Evolutionary conservation across 2,329 filamentous ascomycete genomes (phyloP).

Genomic region (Ophiostoma sp.): DNA sequence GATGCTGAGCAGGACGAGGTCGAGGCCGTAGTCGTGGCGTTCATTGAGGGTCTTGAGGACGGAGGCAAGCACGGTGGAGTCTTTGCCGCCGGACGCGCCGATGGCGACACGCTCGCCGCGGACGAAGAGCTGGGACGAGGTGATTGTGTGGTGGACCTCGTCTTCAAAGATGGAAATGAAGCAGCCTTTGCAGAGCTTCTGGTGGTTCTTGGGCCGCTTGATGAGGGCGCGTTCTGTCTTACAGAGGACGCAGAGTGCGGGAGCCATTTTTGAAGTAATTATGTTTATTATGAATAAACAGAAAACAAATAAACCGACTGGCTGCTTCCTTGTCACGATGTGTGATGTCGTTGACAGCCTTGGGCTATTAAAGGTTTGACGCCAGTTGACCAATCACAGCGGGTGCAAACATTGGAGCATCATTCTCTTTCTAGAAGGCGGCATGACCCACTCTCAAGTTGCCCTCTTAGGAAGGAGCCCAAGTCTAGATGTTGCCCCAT

Average conservation of each 20-base stretch:
- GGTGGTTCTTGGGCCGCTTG: conserved; percentile 87
- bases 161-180: conserved; percentile 85
- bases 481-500: background rate
- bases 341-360: conserved; percentile 18
- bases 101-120: conserved; percentile 86
- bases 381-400: conserved; percentile 19
- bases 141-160: conserved; percentile 91
- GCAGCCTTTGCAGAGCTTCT: conserved; percentile 85
- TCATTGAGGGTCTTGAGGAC: conserved; percentile 94
- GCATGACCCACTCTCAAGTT: background rate
- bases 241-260: conserved; percentile 70
- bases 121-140: conserved; percentile 70
- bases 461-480: background rate
- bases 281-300: background rate
- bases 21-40: conserved; percentile 76
- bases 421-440: background rate
- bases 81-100: conserved; percentile 93
- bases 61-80: conserved; percentile 91
- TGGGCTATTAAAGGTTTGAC: conserved; percentile 14
- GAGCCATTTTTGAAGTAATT: conserved; percentile 57
- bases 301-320: background rate
- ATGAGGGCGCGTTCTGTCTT: conserved; percentile 74
- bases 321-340: too few relatives aligned
- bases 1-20: conserved; percentile 82
- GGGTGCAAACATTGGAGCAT: background rate